Evolutionary conservation across 345 rosid genomes (phyloP).

Genomic region (Chamaenerion angustifolium): DNA sequence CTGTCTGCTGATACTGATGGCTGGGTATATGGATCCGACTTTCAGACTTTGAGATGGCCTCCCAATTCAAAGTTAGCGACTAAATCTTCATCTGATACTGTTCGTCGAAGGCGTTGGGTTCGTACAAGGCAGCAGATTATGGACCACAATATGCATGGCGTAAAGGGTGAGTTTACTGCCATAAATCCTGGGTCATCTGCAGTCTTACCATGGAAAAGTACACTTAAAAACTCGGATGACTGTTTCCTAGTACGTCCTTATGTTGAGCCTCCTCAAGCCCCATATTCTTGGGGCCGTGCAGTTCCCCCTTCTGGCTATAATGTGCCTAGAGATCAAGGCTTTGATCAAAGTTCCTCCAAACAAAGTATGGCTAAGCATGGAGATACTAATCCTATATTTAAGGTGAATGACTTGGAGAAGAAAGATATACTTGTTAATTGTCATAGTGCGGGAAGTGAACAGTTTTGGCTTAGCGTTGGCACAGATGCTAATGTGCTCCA

Average conservation of each 20-base stretch:
- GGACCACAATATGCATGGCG: conserved; percentile 11
- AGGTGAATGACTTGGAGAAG: conserved; percentile 73
- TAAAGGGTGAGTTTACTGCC: conserved; percentile 16
- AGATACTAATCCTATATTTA: conserved; percentile 40
- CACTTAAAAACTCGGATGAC: conserved; percentile 48
- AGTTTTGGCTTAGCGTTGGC: conserved; percentile 79
- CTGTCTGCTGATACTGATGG: conserved; percentile 40
- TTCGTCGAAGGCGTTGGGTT: conserved; percentile 53
- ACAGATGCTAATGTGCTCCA: conserved; percentile 85
- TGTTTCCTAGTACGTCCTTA: conserved; percentile 63
- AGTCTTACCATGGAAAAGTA: conserved; percentile 78
- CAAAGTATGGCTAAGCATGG: conserved; percentile 52
- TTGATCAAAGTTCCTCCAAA: conserved; percentile 53
- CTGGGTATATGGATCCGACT: conserved; percentile 54
- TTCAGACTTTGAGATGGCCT: conserved; percentile 39
- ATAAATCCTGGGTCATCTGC: conserved; percentile 58
- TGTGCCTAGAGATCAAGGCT: conserved; percentile 51
- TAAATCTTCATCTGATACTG: conserved; percentile 27
- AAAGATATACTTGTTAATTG: conserved; percentile 76
- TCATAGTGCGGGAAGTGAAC: conserved; percentile 43
- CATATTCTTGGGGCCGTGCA: conserved; percentile 60
- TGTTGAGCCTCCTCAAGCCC: conserved; percentile 30
- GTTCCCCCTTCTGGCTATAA: conserved; percentile 44
- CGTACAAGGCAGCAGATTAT: conserved; percentile 27
- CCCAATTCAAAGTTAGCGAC: conserved; percentile 20